phyloP scores from a whole-genome alignment of 2,329 filamentous ascomycete species.

The Fusarium sp. region DNA sequence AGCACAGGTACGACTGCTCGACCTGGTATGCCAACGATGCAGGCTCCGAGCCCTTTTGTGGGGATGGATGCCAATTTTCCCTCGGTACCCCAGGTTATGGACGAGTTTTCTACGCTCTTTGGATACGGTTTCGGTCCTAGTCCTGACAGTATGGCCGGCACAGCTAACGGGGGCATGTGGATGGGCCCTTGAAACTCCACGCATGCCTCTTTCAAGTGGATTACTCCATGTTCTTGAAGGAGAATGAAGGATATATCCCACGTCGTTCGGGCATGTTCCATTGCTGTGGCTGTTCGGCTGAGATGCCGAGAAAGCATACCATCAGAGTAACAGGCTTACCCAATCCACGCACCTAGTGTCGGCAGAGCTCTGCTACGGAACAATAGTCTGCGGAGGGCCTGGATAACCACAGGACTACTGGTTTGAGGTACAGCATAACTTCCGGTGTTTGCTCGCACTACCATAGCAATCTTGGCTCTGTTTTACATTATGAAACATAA shows the following conservation, averaged over 20 bases:
- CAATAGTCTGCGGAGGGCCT: not conserved
- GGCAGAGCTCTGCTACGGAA: not conserved
- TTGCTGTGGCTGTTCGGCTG: not conserved
- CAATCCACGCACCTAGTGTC: not conserved
- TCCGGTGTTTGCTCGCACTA: not conserved
- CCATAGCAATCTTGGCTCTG: not conserved
- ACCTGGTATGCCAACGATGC: constrained; percentile 39
- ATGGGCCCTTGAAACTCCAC: constrained; percentile 40
- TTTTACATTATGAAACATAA: not conserved
- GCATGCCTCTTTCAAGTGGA: not conserved
- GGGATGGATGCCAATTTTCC: constrained; percentile 50
- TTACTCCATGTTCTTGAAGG: not conserved
- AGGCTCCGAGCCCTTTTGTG: constrained; percentile 48
- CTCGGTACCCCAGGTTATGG: constrained; percentile 51
- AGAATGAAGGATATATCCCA: constrained; percentile 10
- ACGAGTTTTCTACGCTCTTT: constrained; percentile 49
- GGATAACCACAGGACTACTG: not conserved
- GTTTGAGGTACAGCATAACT: not conserved
- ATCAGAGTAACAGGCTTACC: not conserved
- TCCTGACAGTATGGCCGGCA: constrained; percentile 41
- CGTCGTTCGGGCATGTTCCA: not conserved
- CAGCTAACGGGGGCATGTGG: constrained; percentile 40
- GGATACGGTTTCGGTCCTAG: constrained; percentile 46
- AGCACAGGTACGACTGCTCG: constrained; percentile 32
- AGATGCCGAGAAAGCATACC: not conserved